Base-by-base conservation (phyloP, 73 alveolate genomes). In the Breviolum minutum region DNA sequence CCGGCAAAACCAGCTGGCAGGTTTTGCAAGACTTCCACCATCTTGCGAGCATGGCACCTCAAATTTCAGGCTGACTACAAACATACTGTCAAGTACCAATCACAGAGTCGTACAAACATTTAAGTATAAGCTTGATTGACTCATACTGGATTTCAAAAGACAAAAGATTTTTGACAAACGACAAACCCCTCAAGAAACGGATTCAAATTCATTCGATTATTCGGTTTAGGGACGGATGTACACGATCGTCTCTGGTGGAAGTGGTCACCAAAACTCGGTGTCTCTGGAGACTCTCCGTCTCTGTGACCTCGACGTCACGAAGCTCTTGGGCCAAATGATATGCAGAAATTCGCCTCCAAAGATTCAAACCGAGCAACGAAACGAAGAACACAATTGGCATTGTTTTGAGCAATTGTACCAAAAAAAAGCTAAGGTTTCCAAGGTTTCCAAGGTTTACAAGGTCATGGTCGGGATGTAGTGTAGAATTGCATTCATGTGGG, bases 11-110 rank as follows among this genome's bases (percentile, higher is more conserved):
- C 54, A 40, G 54, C 63, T 20, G 60, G 87, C n/a, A 84, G 62
- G 61, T n/a, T 14, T 12, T 91, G 97, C 63, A 91, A 64, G 13
- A 91, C 32, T 64, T 91, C 20, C 48, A 63, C 63, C 97, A 91
- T 91, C 97, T 91, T 91, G 11, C 97, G 97, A 8, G 97, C 97
- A 32, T 91, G 97, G 66, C 97, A 91, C 97, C 97, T 91, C 74
- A 77, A 62, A 77, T 29, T 22, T 14, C 12, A 8, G 1, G 82
- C 54, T 48, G 83, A 73, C 7, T 14, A 26, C 48, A 73, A 48
- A 73, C 12, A 48, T 20, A 16, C 81, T 71, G 19, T 40, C 54
- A 2, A 40, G 54, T 40, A 40, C 54, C 54, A 40, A 3, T 40
- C 54, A 40, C 5, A 3, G 54, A 40, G 54, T 40, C 54, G 3